Evolutionary conservation across 2,329 filamentous ascomycete species (phyloP).

Genomic region (Trichoderma koningiopsis): DNA sequence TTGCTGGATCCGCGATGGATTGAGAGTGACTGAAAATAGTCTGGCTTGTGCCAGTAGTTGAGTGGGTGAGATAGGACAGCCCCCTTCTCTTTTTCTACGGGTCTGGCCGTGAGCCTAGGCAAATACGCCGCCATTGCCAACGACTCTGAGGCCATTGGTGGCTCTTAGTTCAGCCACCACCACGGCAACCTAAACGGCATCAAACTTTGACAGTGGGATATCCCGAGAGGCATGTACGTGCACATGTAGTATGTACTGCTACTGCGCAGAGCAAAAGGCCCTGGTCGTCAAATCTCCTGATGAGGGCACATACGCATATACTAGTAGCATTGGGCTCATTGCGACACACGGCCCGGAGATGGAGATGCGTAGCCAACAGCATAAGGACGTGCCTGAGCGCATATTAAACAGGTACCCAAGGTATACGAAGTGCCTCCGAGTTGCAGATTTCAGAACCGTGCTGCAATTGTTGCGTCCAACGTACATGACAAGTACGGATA

Average conservation of each 20-base stretch:
- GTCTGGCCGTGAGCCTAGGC: background rate
- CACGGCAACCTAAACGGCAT: conserved; percentile 1
- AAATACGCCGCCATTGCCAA: background rate
- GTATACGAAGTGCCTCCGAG: background rate
- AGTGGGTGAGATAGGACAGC: conserved; percentile 17
- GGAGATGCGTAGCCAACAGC: background rate
- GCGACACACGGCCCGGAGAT: background rate
- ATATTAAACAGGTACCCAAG: background rate
- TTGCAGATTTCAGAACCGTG: background rate
- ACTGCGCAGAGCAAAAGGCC: background rate
- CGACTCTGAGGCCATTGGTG: background rate
- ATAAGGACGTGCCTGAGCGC: background rate
- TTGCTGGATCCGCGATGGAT: background rate
- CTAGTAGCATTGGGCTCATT: background rate
- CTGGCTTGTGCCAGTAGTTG: background rate
- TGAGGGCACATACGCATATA: background rate
- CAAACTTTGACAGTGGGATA: background rate
- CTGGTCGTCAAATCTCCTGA: background rate
- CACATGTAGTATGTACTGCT: background rate
- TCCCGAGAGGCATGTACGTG: background rate
- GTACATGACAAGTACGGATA: background rate
- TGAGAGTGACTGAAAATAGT: background rate
- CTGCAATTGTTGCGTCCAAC: background rate
- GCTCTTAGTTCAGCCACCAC: background rate
- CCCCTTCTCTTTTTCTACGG: background rate